These are phyloP conservation scores for Acorus calamus DNA, from an alignment of 106 monocot species.

Conservation along the genomic window DNA sequence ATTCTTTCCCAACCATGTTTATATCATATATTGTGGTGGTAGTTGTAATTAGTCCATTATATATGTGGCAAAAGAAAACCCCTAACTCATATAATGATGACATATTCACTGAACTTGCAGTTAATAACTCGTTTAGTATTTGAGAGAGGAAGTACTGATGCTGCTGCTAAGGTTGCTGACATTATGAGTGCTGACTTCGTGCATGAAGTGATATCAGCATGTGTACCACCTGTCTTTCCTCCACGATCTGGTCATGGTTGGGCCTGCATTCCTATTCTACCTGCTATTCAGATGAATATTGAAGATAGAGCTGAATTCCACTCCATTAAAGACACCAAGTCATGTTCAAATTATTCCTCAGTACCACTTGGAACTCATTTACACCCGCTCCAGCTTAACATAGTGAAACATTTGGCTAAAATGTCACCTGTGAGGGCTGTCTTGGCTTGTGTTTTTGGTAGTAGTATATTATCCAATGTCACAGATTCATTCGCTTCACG, in stretches of 20 bases:
- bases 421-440: slow-evolving; percentile 90
- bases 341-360: slow-evolving; percentile 19
- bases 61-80: too few relatives aligned
- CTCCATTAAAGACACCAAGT: slow-evolving; percentile 12
- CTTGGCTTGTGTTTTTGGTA: slow-evolving; percentile 89
- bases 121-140: slow-evolving; percentile 82
- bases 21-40: too few relatives aligned
- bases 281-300: slow-evolving; percentile 22
- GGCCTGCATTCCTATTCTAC: slow-evolving; percentile 79
- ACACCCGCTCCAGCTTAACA: slow-evolving; percentile 75
- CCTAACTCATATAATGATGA: neutral
- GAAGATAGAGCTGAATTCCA: slow-evolving; percentile 15
- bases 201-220: slow-evolving; percentile 90
- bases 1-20: too few relatives aligned
- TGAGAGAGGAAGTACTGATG: slow-evolving; percentile 92
- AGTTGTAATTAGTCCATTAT: too few relatives aligned
- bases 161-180: slow-evolving; percentile 92
- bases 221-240: slow-evolving; percentile 93
- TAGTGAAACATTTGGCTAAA: slow-evolving; percentile 81
- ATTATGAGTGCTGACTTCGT: slow-evolving; percentile 92
- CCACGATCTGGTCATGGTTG: slow-evolving; percentile 74
- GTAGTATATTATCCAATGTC: slow-evolving; percentile 54
- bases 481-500: slow-evolving; percentile 25
- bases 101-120: slow-evolving; percentile 24
- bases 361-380: slow-evolving; percentile 24